Base-by-base conservation (phyloP, 495 filamentous ascomycete genomes). In the Friedmanniomyces endolithicus region DNA sequence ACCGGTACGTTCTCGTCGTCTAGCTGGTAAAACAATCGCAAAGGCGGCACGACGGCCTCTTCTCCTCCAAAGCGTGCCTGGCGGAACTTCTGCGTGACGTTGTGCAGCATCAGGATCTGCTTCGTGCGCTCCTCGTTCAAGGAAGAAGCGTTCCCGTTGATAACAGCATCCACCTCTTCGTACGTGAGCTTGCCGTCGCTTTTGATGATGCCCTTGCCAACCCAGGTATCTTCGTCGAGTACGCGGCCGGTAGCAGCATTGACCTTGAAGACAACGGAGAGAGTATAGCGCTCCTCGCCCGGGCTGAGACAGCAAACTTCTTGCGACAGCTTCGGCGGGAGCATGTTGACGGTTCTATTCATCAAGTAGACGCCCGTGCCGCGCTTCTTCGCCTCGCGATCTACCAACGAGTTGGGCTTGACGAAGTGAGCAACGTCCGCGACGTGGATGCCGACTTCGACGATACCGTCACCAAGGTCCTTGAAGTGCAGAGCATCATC, bases 1-100 rank as follows among this genome's bases (percentile, higher is more conserved):
- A 96, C 87, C 0, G 90, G 92, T 34, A 96, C 87, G 66, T 96
- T 96, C 74, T 98, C 92, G 60, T 98, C 92, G 63, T 98, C 94
- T n/a, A 96, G 79, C 67, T 92, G 86, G 65, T 95, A 85, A 37
- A 97, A 72, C 33, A 98, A 78, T 41, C 92, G 85, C 48, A 97
- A 79, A 45, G 90, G 81, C 19, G 90, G 85, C 56, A 94, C 85
- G 9, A 84, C 78, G 31, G 83, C 78, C 19, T 58, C 59, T 23
- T 83, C 83, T 50, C 88, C 83, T 46, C 86, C 86, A 58, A 92
- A 84, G 43, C 92, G 81, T 7, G 81, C 77, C 67, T 95, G 86
- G 35, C 88, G 85, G 77, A 95, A 92, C 66, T 90, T 94, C 55
- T 86, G 84, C 7, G 86, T 78, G 57, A 94, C 76, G 59, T 78